Evolutionary conservation across 345 rosid genomes (phyloP).

Genomic region (Aquilaria yunnanensis): DNA sequence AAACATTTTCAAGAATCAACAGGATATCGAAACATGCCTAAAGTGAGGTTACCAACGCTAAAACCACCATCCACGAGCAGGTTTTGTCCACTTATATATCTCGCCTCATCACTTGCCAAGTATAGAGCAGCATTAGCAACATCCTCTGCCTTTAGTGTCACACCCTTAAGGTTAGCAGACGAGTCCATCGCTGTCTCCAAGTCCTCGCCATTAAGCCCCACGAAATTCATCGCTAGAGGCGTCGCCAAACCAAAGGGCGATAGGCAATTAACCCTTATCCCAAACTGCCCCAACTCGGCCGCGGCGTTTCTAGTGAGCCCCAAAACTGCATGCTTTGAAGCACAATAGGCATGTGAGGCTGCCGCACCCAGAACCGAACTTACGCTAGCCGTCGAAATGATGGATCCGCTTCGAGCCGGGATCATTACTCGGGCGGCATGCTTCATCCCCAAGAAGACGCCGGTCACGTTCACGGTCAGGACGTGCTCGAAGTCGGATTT

Average conservation of each 20-base stretch:
- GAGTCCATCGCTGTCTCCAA: conserved; percentile 20
- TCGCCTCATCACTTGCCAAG: conserved; percentile 45
- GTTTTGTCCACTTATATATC: conserved; percentile 47
- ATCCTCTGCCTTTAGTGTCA: conserved; percentile 36
- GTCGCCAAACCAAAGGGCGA: conserved; percentile 38
- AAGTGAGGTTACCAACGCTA: conserved; percentile 28
- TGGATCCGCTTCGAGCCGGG: conserved; percentile 16
- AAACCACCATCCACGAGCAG: conserved; percentile 45
- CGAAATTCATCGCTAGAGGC: conserved; percentile 26
- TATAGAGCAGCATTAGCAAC: conserved; percentile 43
- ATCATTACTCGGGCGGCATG: conserved; percentile 30
- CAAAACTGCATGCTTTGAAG: conserved; percentile 42
- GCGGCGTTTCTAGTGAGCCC: conserved; percentile 46
- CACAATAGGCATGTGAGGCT: conserved; percentile 31
- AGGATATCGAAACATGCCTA: conserved; percentile 18
- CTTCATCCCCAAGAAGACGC: conserved; percentile 24
- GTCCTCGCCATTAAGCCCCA: conserved; percentile 18
- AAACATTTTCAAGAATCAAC: conserved; percentile 3
- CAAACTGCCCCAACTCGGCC: conserved; percentile 43
- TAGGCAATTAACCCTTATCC: conserved; percentile 45
- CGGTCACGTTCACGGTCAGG: conserved; percentile 9
- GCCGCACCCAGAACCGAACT: conserved; percentile 10
- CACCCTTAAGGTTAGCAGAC: conserved; percentile 31
- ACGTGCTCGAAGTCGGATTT: conserved; percentile 15
- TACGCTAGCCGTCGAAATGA: conserved; percentile 14